phyloP scores from a whole-genome alignment of 495 filamentous ascomycete species.

The Annulohypoxylon maeteangense region DNA sequence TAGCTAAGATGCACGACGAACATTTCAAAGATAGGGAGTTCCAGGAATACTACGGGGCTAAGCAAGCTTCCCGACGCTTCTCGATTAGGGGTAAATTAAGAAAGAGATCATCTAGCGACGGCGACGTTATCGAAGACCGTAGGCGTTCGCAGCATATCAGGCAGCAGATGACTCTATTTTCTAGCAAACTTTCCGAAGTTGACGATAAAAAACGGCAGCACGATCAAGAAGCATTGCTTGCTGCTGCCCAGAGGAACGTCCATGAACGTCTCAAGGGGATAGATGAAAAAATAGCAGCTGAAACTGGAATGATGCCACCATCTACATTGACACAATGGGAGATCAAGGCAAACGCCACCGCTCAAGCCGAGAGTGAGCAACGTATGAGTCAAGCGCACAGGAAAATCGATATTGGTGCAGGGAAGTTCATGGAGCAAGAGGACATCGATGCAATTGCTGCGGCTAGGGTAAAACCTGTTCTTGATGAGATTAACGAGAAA shows the following conservation, averaged over 20 bases:
- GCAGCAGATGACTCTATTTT: slow-evolving; percentile 82
- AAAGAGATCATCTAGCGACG: slow-evolving; percentile 76
- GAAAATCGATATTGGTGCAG: slow-evolving; percentile 82
- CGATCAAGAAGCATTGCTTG: slow-evolving; percentile 79
- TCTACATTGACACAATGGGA: slow-evolving; percentile 81
- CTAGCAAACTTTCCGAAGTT: slow-evolving; percentile 71
- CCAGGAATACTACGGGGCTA: slow-evolving; percentile 77
- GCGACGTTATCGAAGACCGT: slow-evolving; percentile 70
- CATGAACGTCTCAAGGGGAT: slow-evolving; percentile 77
- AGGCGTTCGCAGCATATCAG: slow-evolving; percentile 76
- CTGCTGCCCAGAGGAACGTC: slow-evolving; percentile 85
- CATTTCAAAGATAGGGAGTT: slow-evolving; percentile 66
- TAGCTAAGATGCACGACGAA: slow-evolving; percentile 81
- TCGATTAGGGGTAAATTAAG: slow-evolving; percentile 65
- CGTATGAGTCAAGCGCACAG: slow-evolving; percentile 63
- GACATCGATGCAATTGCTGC: slow-evolving; percentile 85
- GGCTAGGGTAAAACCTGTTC: slow-evolving; percentile 81
- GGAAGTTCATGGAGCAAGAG: slow-evolving; percentile 79
- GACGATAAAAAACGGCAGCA: slow-evolving; percentile 78
- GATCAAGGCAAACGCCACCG: slow-evolving; percentile 72
- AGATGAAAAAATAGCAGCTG: slow-evolving; percentile 79
- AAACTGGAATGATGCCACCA: slow-evolving; percentile 80
- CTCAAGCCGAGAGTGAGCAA: slow-evolving; percentile 70
- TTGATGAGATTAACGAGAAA: slow-evolving; percentile 88
- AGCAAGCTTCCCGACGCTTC: slow-evolving; percentile 57